Conservation (phyloP, 495 filamentous ascomycete genomes). For the Neurospora sublineolata region DNA sequence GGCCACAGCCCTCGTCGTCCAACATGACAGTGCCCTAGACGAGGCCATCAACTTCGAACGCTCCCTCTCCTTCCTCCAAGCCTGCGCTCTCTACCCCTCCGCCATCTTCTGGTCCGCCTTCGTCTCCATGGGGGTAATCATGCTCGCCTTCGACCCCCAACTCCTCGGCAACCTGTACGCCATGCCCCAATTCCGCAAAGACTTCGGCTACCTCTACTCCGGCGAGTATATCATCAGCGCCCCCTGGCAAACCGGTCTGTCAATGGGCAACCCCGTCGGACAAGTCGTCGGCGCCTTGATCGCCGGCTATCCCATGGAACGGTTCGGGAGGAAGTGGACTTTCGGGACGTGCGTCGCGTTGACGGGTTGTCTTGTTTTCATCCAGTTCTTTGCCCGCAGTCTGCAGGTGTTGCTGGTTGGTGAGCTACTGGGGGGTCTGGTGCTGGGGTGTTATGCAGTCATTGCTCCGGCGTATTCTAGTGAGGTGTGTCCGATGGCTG, state of each 20-base stretch:
- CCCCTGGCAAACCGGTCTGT: constrained; percentile 37
- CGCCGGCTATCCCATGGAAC: constrained; percentile 35
- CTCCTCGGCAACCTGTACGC: constrained; percentile 35
- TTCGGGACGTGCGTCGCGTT: constrained; percentile 30
- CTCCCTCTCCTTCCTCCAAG: constrained; percentile 22
- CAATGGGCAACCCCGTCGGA: constrained; percentile 33
- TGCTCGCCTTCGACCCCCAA: constrained; percentile 34
- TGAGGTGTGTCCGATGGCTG: constrained; percentile 48
- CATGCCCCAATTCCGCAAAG: constrained; percentile 32
- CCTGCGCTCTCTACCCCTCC: constrained; percentile 28
- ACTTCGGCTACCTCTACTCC: constrained; percentile 29
- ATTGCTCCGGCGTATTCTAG: constrained; percentile 52
- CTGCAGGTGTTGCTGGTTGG: constrained; percentile 33
- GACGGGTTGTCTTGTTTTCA: constrained; percentile 40
- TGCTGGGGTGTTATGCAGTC: constrained; percentile 40
- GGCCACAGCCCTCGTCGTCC: neutral
- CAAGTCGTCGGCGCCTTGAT: constrained; percentile 36
- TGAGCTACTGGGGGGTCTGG: constrained; percentile 42
- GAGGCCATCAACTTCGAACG: constrained; percentile 25
- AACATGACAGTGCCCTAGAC: constrained; percentile 13
- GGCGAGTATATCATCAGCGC: constrained; percentile 24
- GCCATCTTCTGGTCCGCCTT: constrained; percentile 32
- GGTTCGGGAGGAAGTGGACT: constrained; percentile 34
- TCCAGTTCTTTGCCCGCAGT: constrained; percentile 45
- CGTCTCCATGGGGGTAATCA: constrained; percentile 34